These are phyloP conservation scores for Gossypium schwendimanii DNA, from an alignment of 441 rosid genomes.

Conservation along the genomic window DNA sequence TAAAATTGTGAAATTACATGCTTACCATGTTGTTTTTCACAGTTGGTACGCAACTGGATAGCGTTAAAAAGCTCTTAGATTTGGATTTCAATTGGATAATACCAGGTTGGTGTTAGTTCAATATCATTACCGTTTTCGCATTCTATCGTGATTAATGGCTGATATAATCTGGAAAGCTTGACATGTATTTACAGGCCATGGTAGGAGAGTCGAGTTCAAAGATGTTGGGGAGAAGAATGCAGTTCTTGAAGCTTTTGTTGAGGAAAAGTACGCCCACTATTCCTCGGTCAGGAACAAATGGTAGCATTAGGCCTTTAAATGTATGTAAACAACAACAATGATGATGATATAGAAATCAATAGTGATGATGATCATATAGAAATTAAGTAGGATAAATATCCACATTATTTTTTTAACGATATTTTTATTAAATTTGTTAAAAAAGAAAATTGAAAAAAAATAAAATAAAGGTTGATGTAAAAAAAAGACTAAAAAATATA, in stretches of 20 bases:
- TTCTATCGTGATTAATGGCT: slow-evolving; percentile 8
- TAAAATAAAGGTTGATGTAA: too few species aligned
- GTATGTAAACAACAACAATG: background rate
- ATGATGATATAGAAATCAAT: too few species aligned
- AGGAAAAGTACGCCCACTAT: background rate
- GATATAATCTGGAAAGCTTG: slow-evolving; percentile 10
- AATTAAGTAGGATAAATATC: too few species aligned
- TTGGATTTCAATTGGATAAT: slow-evolving; percentile 17
- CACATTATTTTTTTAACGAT: too few species aligned
- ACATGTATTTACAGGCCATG: slow-evolving; percentile 33
- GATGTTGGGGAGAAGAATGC: slow-evolving; percentile 32
- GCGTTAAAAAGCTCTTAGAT: slow-evolving; percentile 12
- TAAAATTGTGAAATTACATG: background rate
- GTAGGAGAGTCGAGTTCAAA: slow-evolving; percentile 39
- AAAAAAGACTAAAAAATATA: too few species aligned
- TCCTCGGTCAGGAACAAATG: background rate
- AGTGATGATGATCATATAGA: too few species aligned
- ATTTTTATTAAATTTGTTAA: too few species aligned
- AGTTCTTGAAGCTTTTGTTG: slow-evolving; percentile 26
- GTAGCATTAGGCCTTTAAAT: background rate
- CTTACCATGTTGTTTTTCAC: background rate
- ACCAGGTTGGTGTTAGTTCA: slow-evolving; percentile 7
- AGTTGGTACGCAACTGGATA: slow-evolving; percentile 13
- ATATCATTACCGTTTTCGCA: background rate
- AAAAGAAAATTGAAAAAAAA: too few species aligned